Evolutionary conservation across 2,329 filamentous ascomycete genomes (phyloP), one percentile per base, ranked within the genome.

Genomic region (Epichloe aotearoae): DNA sequence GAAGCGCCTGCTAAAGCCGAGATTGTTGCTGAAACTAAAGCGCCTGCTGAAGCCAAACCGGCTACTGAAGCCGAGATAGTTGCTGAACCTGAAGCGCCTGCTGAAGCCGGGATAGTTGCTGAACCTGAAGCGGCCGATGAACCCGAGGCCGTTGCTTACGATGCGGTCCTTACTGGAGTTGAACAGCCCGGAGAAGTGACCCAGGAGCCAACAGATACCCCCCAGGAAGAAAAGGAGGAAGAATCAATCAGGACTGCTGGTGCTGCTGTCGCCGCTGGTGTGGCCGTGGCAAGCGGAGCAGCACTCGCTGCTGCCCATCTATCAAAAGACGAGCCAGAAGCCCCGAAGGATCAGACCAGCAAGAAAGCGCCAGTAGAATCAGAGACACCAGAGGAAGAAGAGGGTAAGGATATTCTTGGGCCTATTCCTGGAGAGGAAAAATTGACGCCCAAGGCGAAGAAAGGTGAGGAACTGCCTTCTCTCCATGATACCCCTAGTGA

Each of bases 391-490:
- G 64, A 63, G 48, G 62, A 64, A 50, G 63, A 65, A 34, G 67
- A 71, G 60, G 65, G 61, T 51, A 69, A 68, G 55, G 69, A 72
- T 52, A 64, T 58, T 4, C 59, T 70, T 53, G 66, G 64, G 30
- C 66, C 66, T 30, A 70, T 70, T 53, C 60, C 64, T 46, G 56
- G 58, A 44, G 64, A 66, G 47, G 65, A 66, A 53, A 67, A 63
- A 56, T 58, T 53, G 50, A 56, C 57, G 46, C 52, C 58, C 49
- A 61, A 57, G 54, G 58, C 59, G 50, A 66, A 64, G 57, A 71
- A 69, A 73, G 70, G 70, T 73, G 66, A 73, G 70, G 63, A 66
- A 58, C 55, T 59, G 53, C 55, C 57, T 65, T 63, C 57, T 62
- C 59, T 65, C 61, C 59, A 63, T 64, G 60, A 69, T 68, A 62